Percentiles rank a stretch among this genome's conserved stretches.
phyloP scores from a whole-genome alignment of 345 rosid genomes.

The Syzygium aromaticum region DNA sequence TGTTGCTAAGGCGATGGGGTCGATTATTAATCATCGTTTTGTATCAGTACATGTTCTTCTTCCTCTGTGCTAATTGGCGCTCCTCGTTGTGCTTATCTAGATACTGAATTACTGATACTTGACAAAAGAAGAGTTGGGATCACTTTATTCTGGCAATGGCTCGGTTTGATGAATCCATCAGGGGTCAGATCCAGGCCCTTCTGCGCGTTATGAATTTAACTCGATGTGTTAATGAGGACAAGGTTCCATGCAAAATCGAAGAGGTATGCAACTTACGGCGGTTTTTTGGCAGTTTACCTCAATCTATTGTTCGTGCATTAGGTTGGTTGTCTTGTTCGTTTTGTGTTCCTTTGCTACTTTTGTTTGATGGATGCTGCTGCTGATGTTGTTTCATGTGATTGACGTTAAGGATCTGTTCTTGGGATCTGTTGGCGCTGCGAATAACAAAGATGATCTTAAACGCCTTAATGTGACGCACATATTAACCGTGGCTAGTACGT shows the following conservation, averaged over 20 bases:
- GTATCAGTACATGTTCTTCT: neutral
- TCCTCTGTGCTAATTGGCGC: neutral
- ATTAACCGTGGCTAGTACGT: slow-evolving; percentile 31
- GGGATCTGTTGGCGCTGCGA: slow-evolving; percentile 45
- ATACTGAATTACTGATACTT: neutral
- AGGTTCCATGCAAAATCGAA: slow-evolving; percentile 39
- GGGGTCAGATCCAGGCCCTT: slow-evolving; percentile 36
- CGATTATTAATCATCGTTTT: neutral
- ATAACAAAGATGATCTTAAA: slow-evolving; percentile 30
- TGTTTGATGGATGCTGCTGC: neutral
- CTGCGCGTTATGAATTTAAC: slow-evolving; percentile 29
- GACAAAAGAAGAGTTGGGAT: neutral
- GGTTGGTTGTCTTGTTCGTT: neutral
- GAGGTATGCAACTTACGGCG: slow-evolving; percentile 16
- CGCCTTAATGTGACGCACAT: slow-evolving; percentile 30
- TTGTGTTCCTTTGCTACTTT: neutral
- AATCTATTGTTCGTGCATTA: neutral
- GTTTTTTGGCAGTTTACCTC: neutral
- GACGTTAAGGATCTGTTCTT: slow-evolving; percentile 33
- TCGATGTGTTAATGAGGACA: slow-evolving; percentile 30
- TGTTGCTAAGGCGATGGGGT: neutral
- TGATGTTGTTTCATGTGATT: neutral
- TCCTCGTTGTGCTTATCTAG: neutral
- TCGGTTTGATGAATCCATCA: slow-evolving; percentile 23
- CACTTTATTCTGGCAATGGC: slow-evolving; percentile 14